Conservation (phyloP, 371 early-diverging fungal genomes). For the Cokeromyces recurvatus region DNA sequence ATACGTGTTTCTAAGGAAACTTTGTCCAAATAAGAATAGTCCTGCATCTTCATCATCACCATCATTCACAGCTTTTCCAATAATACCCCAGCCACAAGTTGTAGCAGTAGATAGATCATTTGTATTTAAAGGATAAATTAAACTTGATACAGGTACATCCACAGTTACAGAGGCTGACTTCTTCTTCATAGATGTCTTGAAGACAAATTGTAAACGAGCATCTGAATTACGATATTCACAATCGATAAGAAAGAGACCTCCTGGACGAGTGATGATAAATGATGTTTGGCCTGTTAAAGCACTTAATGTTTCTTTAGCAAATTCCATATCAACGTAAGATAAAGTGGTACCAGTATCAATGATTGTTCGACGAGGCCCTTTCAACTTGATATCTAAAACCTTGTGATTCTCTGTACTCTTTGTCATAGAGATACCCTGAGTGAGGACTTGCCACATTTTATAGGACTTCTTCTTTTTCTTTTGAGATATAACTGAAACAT, state of each 20-base stretch:
- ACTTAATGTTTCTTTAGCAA: slow-evolving; percentile 11
- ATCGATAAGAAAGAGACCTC: slow-evolving; percentile 16
- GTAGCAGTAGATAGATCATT: slow-evolving; percentile 14
- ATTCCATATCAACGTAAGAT: slow-evolving; percentile 13
- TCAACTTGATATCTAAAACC: not conserved
- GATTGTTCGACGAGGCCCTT: slow-evolving; percentile 13
- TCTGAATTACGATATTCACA: slow-evolving; percentile 10
- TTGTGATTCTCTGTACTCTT: not conserved
- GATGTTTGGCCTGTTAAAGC: slow-evolving; percentile 9
- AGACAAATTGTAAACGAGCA: slow-evolving; percentile 13
- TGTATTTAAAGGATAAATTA: slow-evolving; percentile 25
- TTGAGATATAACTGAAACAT: slow-evolving; percentile 19
- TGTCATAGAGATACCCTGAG: slow-evolving; percentile 20
- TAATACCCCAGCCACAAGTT: slow-evolving; percentile 27
- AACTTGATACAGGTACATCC: slow-evolving; percentile 16
- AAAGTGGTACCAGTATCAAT: slow-evolving; percentile 32
- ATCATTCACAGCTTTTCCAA: not conserved
- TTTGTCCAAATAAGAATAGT: slow-evolving; percentile 30
- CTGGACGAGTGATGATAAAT: not conserved
- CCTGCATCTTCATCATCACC: no score
- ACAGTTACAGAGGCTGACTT: slow-evolving; percentile 11
- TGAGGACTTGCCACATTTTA: slow-evolving; percentile 13
- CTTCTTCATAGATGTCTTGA: no score
- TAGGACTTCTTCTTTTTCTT: not conserved
- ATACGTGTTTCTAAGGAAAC: slow-evolving; percentile 24